Base-by-base conservation (phyloP, 805 yeast genomes). In the Candida ortonii region DNA sequence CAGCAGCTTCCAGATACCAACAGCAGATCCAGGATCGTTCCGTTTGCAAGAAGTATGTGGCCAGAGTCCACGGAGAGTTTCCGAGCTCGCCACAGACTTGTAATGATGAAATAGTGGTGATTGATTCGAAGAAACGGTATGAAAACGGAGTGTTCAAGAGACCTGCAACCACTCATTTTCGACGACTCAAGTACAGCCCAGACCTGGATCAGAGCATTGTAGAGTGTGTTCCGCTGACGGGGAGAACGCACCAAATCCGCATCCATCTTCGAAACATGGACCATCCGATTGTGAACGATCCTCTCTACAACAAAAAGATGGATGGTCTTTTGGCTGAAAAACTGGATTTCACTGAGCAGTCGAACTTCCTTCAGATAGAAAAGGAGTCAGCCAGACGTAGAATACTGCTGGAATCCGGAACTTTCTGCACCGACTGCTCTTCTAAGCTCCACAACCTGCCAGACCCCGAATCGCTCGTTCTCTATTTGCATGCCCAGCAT, bases 201-300 rank as follows among this genome's bases (percentile, higher is more conserved):
- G 34, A 41, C 1, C 28, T 46, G 21, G 39, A 61, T 35, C 49
- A 72, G 36, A 70, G 76, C 43, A 50, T 75, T 1, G 74, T 76
- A 2, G 36, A 49, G 36, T 76, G 80, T 43, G 51, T 49, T 25
- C 80, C 80, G 0, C 39, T 68, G 6, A 70, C 78, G 1, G 81
- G 81, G 0, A 60, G 70, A 41, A 72, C 72, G 52, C 81, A 76
- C 52, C 81, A 76, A 50, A 73, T 76, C 16, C 56, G 81, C 9
- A 71, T 76, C 5, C 81, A 76, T 50, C 52, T 76, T 9, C 51
- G 77, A 15, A 68, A 72, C 42, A 30, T 74, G 41, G 68, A 70
- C 0, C 50, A 42, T 40, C 64, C 67, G 2, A 63, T 63, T 3
- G 49, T 40, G 6, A 63, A 63, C 28, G 68, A 63, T 41, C 61